A percentile compares a stretch with the other conserved stretches of the same genome.
phyloP scores from a whole-genome alignment of 2,329 filamentous ascomycete genomes.

The Thyridium curvatum region DNA sequence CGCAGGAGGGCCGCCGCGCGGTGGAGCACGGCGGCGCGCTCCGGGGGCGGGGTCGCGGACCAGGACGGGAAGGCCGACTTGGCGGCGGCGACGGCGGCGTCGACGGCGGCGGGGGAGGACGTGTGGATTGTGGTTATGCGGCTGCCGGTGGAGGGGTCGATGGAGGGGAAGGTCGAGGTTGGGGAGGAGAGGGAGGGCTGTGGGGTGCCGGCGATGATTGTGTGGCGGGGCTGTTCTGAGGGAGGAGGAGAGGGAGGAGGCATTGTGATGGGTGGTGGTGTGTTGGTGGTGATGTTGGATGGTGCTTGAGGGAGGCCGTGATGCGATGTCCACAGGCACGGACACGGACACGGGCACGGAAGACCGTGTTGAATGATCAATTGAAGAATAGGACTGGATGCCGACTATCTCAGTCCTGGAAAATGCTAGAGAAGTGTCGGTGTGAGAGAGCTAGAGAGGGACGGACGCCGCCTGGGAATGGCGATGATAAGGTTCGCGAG shows the following conservation, averaged over 20 bases:
- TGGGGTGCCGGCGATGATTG: conserved; percentile 68
- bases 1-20: conserved; percentile 69
- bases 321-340: no score
- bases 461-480: no score
- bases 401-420: no score
- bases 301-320: no score
- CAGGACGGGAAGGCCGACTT: conserved; percentile 66
- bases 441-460: no score
- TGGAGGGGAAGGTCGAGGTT: conserved; percentile 57
- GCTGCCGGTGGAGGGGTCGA: conserved; percentile 67
- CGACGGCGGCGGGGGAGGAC: conserved; percentile 60
- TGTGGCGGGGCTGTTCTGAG: conserved; percentile 41
- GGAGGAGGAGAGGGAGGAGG: background rate
- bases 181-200: conserved; percentile 54
- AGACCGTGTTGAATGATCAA: no score
- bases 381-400: no score
- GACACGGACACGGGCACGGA: no score
- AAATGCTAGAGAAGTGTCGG: no score
- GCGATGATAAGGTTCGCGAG: no score
- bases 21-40: conserved; percentile 71
- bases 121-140: conserved; percentile 66
- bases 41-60: conserved; percentile 69
- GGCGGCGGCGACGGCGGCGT: conserved; percentile 67
- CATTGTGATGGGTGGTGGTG: no score
- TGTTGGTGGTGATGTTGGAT: no score